A percentile compares a stretch with the other conserved stretches of the same genome.
phyloP scores from a whole-genome alignment of 129 eudicot genomes.

The Smallanthus sonchifolius region DNA sequence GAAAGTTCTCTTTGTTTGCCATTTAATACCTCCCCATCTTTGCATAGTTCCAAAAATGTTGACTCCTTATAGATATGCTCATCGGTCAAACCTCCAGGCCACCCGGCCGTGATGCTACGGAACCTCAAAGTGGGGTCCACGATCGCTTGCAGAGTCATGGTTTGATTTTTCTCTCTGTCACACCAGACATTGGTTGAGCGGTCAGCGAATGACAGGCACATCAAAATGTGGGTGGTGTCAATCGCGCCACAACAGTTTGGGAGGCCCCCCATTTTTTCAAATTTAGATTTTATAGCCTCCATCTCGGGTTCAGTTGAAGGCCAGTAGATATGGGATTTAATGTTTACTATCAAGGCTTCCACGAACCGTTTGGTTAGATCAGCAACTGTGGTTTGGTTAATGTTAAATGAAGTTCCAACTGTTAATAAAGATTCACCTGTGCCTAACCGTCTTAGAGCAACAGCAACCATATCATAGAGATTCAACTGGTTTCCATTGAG shows the following conservation, averaged over 20 bases:
- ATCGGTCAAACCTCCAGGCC: constrained; percentile 58
- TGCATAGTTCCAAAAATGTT: constrained; percentile 32
- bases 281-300: constrained; percentile 37
- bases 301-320: constrained; percentile 44
- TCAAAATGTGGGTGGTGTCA: constrained; percentile 48
- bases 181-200: constrained; percentile 37
- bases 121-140: constrained; percentile 60
- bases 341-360: constrained; percentile 44
- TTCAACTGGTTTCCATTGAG: constrained; percentile 38
- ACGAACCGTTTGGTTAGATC: constrained; percentile 60
- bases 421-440: constrained; percentile 51
- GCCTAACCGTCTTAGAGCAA: constrained; percentile 59
- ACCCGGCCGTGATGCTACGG: constrained; percentile 45
- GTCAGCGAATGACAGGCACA: constrained; percentile 36
- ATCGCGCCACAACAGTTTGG: constrained; percentile 80
- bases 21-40: constrained; percentile 40
- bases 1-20: constrained; percentile 31
- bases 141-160: constrained; percentile 50
- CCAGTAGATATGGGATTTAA: constrained; percentile 50
- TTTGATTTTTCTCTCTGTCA: constrained; percentile 40
- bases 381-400: constrained; percentile 52
- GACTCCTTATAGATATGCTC: constrained; percentile 37
- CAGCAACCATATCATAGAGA: constrained; percentile 53
- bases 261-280: constrained; percentile 52
- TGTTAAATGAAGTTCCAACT: constrained; percentile 44